Conservation (phyloP, 2,329 filamentous ascomycete species). For the Calonectria pauciramosa region DNA sequence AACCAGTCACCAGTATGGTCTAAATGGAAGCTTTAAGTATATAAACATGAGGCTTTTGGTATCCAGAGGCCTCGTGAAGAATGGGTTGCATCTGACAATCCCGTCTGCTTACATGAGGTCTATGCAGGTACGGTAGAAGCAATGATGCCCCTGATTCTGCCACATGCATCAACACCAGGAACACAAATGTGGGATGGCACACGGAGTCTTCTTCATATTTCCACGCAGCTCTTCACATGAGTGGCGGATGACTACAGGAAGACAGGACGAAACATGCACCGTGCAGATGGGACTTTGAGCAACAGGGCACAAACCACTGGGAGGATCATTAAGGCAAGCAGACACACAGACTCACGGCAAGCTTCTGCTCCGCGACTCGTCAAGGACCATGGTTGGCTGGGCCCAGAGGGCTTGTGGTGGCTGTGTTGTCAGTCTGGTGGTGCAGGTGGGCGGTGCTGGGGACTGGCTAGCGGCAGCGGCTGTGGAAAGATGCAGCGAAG, state of each 20-base stretch:
- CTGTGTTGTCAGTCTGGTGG: not conserved
- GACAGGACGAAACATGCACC: not conserved
- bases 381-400: not conserved
- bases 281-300: not conserved
- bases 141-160: not conserved
- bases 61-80: not conserved
- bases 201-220: not conserved
- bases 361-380: not conserved
- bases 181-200: not conserved
- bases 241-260: not conserved
- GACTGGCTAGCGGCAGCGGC: slow-evolving; percentile 1
- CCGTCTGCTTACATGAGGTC: not conserved
- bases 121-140: not conserved
- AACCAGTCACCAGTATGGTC: not conserved
- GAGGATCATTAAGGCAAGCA: not conserved
- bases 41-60: not conserved
- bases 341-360: not conserved
- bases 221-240: not conserved
- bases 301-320: not conserved
- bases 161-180: not conserved
- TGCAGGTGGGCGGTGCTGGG: not conserved
- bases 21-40: not conserved
- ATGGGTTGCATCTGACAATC: not conserved
- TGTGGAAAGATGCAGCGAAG: not conserved
- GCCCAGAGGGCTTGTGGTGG: not conserved